Base-by-base conservation (phyloP, 2,329 filamentous ascomycete genomes). In the Curvularia hawaiiensis region DNA sequence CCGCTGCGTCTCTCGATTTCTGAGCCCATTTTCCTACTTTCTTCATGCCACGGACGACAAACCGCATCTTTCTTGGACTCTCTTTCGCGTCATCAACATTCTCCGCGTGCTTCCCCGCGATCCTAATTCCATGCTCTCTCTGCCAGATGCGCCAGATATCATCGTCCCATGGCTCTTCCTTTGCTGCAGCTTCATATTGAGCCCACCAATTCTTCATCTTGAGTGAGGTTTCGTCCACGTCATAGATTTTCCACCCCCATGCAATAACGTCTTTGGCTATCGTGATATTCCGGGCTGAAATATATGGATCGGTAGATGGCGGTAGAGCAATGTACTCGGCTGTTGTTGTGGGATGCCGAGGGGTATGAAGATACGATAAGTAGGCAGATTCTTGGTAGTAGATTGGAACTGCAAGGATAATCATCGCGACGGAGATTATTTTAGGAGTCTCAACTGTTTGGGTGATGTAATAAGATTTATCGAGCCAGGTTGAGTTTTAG, bases 71-170 rank as follows among this genome's bases (percentile, higher is more conserved):
- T 11, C 35, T 26, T 5, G 10, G 5, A 14, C 11, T 39, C 16
- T 43, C 31, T 6, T 31, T 2, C 1, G 5, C 14, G 9, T 14
- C 12, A 14, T 22, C 31, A 14, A 14, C 24, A 18, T 1, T 22
- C 11, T 9, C 24, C 16, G 14, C 18, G 14, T 46, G 31, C 16
- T 24, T 26, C 14, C 3, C 18, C 18, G 24, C 22, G 18, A 59
- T 56, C 44, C 45, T 41, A 4, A 57, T 12, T 3, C 49, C 49
- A 26, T 47, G 40, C 20, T 59, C 53, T 4, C 53, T 22, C 45
- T 59, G 53, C 53, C 53, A 59, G 3, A 59, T 57, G 0, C 28
- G 30, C 57, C 57, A 59, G 1, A 56, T 16, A 35, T 57, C 57
- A 1, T 50, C 40, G 0, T 57, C 33, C 53, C 57, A 59, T 3